A percentile compares a stretch with the other conserved stretches of the same genome.
phyloP scores from a whole-genome alignment of 179 eudicot genomes.

The Nepenthes alata region DNA sequence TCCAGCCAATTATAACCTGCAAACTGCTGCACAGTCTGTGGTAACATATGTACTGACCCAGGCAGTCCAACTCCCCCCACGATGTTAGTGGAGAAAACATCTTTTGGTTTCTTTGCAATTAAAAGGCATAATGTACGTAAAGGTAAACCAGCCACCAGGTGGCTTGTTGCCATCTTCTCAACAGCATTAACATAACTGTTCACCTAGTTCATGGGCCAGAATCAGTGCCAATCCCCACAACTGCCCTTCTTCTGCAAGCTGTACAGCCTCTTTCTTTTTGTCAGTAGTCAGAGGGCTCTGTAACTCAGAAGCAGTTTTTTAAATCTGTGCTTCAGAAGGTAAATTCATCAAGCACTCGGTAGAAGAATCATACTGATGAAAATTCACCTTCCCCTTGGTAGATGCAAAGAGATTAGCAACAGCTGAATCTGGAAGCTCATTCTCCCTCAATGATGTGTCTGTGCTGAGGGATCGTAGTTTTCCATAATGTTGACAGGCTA shows the following conservation, averaged over 20 bases:
- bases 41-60: constrained; percentile 29
- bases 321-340: constrained; percentile 70
- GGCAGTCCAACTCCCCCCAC: constrained; percentile 23
- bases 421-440: constrained; percentile 68
- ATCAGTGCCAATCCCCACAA: constrained; percentile 80
- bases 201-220: constrained; percentile 80
- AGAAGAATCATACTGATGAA: constrained; percentile 31
- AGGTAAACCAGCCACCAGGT: constrained; percentile 68
- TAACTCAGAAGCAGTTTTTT: constrained; percentile 67
- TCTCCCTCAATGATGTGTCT: constrained; percentile 55
- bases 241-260: constrained; percentile 71
- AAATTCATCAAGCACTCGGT: constrained; percentile 53
- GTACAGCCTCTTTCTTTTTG: constrained; percentile 71
- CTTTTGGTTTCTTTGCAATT: constrained; percentile 80
- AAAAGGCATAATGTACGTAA: constrained; percentile 81
- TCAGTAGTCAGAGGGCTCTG: constrained; percentile 71
- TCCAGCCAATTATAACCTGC: constrained; percentile 56
- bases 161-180: constrained; percentile 72
- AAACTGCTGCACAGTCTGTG: constrained; percentile 46
- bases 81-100: constrained; percentile 40
- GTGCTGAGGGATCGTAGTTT: constrained; percentile 70
- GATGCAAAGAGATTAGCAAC: constrained; percentile 87
- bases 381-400: constrained; percentile 38
- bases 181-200: constrained; percentile 77
- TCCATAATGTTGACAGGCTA: constrained; percentile 76